phyloP scores from a whole-genome alignment of 1,139 yeast species.

The Geotrichum klebahnii region DNA sequence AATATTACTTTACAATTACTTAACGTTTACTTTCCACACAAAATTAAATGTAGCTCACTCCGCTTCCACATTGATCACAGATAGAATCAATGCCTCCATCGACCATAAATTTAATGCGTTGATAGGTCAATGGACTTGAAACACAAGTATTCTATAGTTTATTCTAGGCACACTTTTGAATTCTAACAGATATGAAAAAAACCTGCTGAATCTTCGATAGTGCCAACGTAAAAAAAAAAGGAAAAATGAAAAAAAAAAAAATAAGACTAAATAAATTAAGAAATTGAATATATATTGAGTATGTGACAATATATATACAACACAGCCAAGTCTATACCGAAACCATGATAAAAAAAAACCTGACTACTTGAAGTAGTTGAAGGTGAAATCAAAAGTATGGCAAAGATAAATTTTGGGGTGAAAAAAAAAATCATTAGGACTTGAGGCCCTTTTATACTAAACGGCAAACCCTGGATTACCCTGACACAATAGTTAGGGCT shows the following conservation, averaged over 20 bases:
- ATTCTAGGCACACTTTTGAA: conserved; percentile 19
- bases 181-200: conserved; percentile 14
- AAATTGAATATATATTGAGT: too few relatives aligned
- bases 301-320: too few relatives aligned
- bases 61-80: conserved; percentile 2
- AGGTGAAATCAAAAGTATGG: too few relatives aligned
- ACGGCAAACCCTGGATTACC: too few relatives aligned
- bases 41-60: conserved; percentile 4
- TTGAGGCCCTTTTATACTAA: too few relatives aligned
- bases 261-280: not conserved
- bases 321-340: too few relatives aligned
- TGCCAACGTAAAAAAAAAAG: conserved; percentile 1
- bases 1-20: too few relatives aligned
- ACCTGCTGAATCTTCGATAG: conserved; percentile 19
- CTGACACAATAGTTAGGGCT: too few relatives aligned
- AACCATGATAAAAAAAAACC: too few relatives aligned
- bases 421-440: too few relatives aligned
- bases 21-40: not conserved
- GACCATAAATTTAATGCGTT: conserved; percentile 15
- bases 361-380: too few relatives aligned
- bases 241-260: not conserved
- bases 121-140: conserved; percentile 3
- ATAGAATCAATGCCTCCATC: conserved; percentile 9
- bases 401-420: too few relatives aligned
- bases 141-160: not conserved